Base-by-base conservation (phyloP, 192 early-diverging fungal species). In the Haplosporangium gracile region DNA sequence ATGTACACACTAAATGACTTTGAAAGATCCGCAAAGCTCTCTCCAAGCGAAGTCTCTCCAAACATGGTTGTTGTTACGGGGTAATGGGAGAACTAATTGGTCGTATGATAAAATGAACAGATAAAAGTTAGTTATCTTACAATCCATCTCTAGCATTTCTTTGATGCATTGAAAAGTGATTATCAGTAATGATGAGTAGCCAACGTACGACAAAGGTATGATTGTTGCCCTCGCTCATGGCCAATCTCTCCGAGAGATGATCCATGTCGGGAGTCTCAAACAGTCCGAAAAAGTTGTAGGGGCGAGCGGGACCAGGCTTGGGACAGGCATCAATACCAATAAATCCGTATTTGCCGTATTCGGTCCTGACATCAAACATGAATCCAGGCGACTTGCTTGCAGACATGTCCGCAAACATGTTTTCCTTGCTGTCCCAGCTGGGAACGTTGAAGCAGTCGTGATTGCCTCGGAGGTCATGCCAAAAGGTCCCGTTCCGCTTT, bases 271-370 rank as follows among this genome's bases (percentile, higher is more conserved):
- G 74, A 4, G 90, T 90, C 63, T 95, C 95, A 74, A 97, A 86
- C 79, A 95, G 94, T 8, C 97, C 96, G 80, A 97, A 98, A 82
- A 98, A 98, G 75, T 98, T 98, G 81, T 97, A 91, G 29, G 97
- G 97, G 36, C 96, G 82, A 32, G 93, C 90, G 71, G 94, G 92
- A 34, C 96, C 96, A n/a, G 87, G 90, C 32, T 91, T 89, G 2
- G 95, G 94, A 51, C 96, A 97, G 24, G 91, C 95, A 86, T 98
- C 97, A 29, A 95, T 90, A 3, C 94, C 96, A 70, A 97, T 91
- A 90, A 98, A 97, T 51, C 91, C 89, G 82, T 97, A 98, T 22
- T 87, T 87, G n/a, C 97, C 96, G 80, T 95, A 95, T 1, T 89
- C 85, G 53, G 93, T 93, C 9, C 83, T 78, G n/a, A 94, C 85